A percentile compares a stretch with the other conserved stretches of the same genome.
phyloP scores from a whole-genome alignment of 345 rosid species.

The Murraya paniculata region DNA sequence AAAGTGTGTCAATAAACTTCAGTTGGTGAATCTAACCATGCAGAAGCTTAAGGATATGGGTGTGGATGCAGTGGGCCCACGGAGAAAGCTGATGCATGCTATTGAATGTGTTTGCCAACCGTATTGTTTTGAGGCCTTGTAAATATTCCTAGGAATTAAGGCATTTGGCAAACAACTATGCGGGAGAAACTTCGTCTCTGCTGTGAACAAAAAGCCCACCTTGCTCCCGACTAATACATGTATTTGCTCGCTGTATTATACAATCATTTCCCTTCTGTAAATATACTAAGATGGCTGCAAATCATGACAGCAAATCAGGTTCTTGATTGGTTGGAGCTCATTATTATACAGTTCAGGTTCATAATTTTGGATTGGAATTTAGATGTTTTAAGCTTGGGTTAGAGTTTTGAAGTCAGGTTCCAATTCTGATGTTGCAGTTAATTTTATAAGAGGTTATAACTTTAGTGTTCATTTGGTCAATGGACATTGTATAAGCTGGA shows the following conservation, averaged over 20 bases:
- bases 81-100: conserved; percentile 93
- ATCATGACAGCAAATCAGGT: neutral
- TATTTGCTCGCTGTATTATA: neutral
- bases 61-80: conserved; percentile 82
- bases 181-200: neutral
- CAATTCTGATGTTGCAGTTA: neutral
- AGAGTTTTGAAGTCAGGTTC: neutral
- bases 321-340: neutral
- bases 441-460: neutral
- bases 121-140: conserved; percentile 36
- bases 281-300: neutral
- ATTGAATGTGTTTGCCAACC: conserved; percentile 82
- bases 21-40: conserved; percentile 80
- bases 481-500: neutral
- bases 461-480: neutral
- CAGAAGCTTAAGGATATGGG: conserved; percentile 98
- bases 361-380: neutral
- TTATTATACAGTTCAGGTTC: neutral
- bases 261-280: neutral
- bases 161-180: neutral
- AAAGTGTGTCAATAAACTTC: conserved; percentile 58
- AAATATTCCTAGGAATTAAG: conserved; percentile 9
- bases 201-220: neutral
- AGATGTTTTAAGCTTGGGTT: too few relatives aligned
- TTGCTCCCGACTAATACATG: neutral